Conservation (phyloP, 148 eudicot species). For the Rhododendron griersonianum region DNA sequence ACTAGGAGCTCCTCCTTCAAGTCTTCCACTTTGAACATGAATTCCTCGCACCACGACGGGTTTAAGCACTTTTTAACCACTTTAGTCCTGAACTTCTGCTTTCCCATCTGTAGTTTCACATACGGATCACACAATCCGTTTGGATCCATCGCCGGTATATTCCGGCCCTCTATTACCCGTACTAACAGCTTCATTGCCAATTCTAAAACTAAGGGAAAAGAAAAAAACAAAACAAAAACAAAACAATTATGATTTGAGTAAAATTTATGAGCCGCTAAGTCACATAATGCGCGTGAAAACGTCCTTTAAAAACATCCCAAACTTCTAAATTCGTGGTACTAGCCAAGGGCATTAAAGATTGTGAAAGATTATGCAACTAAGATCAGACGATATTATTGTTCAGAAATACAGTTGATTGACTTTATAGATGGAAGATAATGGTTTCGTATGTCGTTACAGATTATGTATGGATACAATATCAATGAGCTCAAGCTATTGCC, state of each 20-base stretch:
- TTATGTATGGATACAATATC: neutral
- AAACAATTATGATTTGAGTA: neutral
- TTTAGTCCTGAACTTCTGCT: constrained; percentile 59
- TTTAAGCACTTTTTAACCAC: constrained; percentile 82
- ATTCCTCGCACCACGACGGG: constrained; percentile 91
- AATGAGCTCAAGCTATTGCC: neutral
- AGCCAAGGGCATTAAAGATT: neutral
- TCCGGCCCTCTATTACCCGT: constrained; percentile 76
- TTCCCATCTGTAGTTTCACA: constrained; percentile 75
- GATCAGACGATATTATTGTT: neutral
- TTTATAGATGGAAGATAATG: neutral
- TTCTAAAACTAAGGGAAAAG: neutral
- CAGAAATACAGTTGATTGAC: neutral
- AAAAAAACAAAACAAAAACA: neutral
- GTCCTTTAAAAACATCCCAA: neutral
- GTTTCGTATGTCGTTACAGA: neutral
- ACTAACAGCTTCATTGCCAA: constrained; percentile 44
- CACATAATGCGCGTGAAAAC: neutral
- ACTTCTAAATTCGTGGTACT: neutral
- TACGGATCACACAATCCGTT: constrained; percentile 95
- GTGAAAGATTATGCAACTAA: neutral
- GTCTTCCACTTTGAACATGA: constrained; percentile 76
- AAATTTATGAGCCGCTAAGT: neutral
- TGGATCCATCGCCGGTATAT: constrained; percentile 85
- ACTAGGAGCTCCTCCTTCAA: constrained; percentile 68